These are phyloP conservation scores for Pichia gijzeniarum DNA, from an alignment of 805 yeast species.

Conservation along the genomic window DNA sequence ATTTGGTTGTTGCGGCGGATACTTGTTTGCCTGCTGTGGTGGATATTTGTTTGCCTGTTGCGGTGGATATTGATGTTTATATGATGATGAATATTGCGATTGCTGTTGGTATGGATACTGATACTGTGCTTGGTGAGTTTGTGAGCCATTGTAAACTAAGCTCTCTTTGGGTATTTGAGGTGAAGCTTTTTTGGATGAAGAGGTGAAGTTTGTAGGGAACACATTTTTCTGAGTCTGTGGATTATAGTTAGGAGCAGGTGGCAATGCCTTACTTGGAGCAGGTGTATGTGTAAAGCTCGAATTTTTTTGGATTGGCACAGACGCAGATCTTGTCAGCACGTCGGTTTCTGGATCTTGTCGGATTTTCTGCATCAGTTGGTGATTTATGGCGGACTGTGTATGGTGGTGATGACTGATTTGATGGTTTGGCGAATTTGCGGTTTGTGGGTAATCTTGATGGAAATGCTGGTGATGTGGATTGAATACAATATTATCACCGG, in stretches of 20 bases:
- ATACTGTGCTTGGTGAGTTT: neutral
- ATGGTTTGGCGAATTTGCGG: neutral
- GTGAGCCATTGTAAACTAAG: neutral
- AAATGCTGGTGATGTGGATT: too few relatives aligned
- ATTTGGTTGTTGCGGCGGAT: neutral
- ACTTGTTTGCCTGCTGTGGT: neutral
- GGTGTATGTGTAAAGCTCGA: constrained; percentile 5
- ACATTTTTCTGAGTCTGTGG: neutral
- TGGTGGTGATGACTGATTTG: constrained; percentile 1
- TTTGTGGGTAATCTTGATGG: neutral
- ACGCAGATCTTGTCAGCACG: constrained; percentile 12
- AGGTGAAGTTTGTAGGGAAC: neutral
- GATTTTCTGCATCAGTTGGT: neutral
- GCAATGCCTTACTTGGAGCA: constrained; percentile 5
- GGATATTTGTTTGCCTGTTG: neutral
- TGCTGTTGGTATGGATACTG: too few relatives aligned
- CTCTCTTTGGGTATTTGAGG: neutral
- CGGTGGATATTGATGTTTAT: neutral
- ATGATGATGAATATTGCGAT: neutral
- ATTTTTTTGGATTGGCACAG: constrained; percentile 8
- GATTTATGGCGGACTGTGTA: constrained; percentile 5
- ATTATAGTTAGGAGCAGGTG: constrained; percentile 3
- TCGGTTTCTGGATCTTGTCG: neutral
- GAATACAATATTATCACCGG: neutral
- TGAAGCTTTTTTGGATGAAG: neutral